Percentiles rank a stretch among this genome's conserved stretches.
Conservation (phyloP, 768 basidiomycete genomes). For the Russula vinacea region DNA sequence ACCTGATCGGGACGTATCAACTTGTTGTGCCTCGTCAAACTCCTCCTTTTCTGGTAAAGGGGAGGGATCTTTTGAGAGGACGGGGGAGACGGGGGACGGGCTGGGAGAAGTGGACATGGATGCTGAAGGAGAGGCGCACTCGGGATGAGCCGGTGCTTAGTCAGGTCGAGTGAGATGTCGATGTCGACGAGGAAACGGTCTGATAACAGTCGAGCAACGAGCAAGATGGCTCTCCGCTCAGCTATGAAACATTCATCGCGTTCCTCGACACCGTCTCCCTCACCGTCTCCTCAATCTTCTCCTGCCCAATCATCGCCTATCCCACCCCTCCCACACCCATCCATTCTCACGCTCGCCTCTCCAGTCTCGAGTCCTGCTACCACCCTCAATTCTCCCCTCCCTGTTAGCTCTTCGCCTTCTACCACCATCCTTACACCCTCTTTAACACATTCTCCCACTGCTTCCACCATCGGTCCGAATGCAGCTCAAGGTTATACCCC, state of each 20-base stretch:
- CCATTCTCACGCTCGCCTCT: slow-evolving; percentile 1
- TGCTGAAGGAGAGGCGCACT: not conserved
- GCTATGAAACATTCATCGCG: slow-evolving; percentile 50
- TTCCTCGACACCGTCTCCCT: slow-evolving; percentile 31
- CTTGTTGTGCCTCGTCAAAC: not conserved
- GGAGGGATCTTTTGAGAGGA: slow-evolving; percentile 7
- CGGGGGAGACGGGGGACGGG: slow-evolving; percentile 6
- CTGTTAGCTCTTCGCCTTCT: slow-evolving; percentile 14
- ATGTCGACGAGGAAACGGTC: too few species aligned
- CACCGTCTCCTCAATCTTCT: slow-evolving; percentile 27
- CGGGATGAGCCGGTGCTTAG: slow-evolving; percentile 12
- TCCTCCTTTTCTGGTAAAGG: slow-evolving; percentile 6
- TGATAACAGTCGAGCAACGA: too few species aligned
- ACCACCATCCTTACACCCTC: slow-evolving; percentile 14
- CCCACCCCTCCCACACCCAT: slow-evolving; percentile 1
- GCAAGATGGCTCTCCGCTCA: slow-evolving; percentile 42
- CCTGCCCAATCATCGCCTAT: slow-evolving; percentile 20
- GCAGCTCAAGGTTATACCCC: slow-evolving; percentile 44
- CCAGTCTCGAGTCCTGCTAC: slow-evolving; percentile 10
- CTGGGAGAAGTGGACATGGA: slow-evolving; percentile 17
- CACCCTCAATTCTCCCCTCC: slow-evolving; percentile 6
- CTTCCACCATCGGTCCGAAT: slow-evolving; percentile 33
- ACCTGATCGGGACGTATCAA: not conserved
- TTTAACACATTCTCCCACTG: slow-evolving; percentile 20
- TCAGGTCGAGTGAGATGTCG: not conserved